These are phyloP conservation scores for Claviceps pazoutovae DNA, from an alignment of 2,329 filamentous ascomycete species.

Conservation along the genomic window DNA sequence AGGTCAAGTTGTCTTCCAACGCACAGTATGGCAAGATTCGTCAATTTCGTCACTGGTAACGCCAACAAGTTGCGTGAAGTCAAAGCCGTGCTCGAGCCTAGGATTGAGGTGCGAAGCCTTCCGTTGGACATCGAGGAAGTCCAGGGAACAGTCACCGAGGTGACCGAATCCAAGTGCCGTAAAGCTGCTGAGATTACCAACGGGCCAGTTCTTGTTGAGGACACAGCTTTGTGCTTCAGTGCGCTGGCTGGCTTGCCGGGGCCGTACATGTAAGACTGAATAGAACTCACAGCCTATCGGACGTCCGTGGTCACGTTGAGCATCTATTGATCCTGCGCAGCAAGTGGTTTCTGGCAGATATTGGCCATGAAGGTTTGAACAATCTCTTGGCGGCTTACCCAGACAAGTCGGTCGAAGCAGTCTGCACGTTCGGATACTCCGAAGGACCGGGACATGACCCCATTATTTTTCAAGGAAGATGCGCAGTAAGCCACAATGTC, in stretches of 20 bases:
- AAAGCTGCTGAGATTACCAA: constrained; percentile 66
- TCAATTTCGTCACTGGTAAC: constrained; percentile 97
- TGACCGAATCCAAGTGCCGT: constrained; percentile 75
- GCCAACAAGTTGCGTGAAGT: constrained; percentile 87
- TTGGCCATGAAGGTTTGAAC: constrained; percentile 78
- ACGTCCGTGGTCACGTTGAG: constrained; percentile 9
- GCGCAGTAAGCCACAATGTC: constrained; percentile 41
- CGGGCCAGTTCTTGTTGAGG: constrained; percentile 86
- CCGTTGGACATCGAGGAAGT: constrained; percentile 75
- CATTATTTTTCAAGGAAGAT: constrained; percentile 82
- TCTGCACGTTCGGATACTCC: constrained; percentile 92
- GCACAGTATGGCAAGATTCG: constrained; percentile 25
- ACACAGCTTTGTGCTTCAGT: constrained; percentile 88
- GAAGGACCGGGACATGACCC: constrained; percentile 72
- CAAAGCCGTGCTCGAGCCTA: constrained; percentile 65
- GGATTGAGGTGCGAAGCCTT: constrained; percentile 60
- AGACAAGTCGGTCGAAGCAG: constrained; percentile 82
- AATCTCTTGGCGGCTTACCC: constrained; percentile 78
- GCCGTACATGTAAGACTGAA: constrained; percentile 72
- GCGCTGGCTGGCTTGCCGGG: constrained; percentile 84
- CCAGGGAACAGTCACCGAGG: constrained; percentile 84
- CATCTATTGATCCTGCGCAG: constrained; percentile 28
- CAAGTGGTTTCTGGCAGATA: constrained; percentile 81
- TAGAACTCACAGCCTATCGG: constrained; percentile 27
- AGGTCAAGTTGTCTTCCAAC: neutral